These are phyloP conservation scores for Cadophora sp. DNA, from an alignment of 2,329 filamentous ascomycete species.

Conservation along the genomic window DNA sequence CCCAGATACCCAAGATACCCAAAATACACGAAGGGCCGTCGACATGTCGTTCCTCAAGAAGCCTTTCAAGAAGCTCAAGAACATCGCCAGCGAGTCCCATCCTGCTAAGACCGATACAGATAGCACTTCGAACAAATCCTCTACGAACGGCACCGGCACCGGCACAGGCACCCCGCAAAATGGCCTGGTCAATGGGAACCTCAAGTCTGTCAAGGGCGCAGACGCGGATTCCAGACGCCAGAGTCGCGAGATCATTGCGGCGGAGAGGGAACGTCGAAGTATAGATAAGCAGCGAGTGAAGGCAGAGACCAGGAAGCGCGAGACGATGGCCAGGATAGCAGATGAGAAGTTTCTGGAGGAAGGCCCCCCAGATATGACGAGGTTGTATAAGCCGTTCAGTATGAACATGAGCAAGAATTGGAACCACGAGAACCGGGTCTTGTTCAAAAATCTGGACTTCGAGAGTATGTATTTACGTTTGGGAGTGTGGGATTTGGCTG, in stretches of 20 bases:
- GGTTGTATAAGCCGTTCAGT: conserved; percentile 43
- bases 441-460: conserved; percentile 43
- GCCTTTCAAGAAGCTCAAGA: conserved; percentile 38
- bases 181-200: conserved; percentile 23
- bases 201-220: conserved; percentile 14
- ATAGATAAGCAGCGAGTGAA: conserved; percentile 39
- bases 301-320: conserved; percentile 37
- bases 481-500: background rate
- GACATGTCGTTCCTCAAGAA: conserved; percentile 43
- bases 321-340: conserved; percentile 40
- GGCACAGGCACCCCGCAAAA: conserved; percentile 17
- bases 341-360: conserved; percentile 41
- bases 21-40: background rate
- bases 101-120: conserved; percentile 28
- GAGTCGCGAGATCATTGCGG: conserved; percentile 36
- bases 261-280: conserved; percentile 35
- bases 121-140: conserved; percentile 9
- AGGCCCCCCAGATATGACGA: conserved; percentile 40
- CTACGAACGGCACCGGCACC: no score
- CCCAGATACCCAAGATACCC: conserved; percentile 11
- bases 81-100: conserved; percentile 25
- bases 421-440: conserved; percentile 40
- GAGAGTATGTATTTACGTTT: conserved; percentile 32
- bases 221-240: conserved; percentile 31
- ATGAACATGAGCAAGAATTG: conserved; percentile 45